Evolutionary conservation across 768 basidiomycete genomes (phyloP), one percentile per base, ranked within the genome.

Genomic region (Naganishia antarctica): DNA sequence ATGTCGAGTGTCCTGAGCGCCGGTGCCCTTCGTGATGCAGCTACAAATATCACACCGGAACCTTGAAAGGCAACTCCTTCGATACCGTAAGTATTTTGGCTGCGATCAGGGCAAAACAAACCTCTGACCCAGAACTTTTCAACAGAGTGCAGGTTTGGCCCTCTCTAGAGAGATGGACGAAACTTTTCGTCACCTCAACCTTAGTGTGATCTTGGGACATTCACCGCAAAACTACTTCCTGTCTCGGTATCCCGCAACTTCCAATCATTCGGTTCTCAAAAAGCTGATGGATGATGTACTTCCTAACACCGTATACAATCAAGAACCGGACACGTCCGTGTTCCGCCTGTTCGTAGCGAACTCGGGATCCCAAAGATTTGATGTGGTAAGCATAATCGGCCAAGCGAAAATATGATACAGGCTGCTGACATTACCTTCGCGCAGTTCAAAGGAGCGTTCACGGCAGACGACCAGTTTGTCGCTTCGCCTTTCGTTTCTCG

Each of bases 391-490:
- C 66, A n/a, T 16, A 21, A 21, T 5, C 21, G 34, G 9, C 32
- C 6, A 25, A 15, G 16, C 15, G 37, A 26, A 29, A n/a, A 51
- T 37, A 37, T 53, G 4, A 60, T 21, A 6, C 44, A 9, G 12
- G 60, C 63, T 50, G 28, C 28, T 50, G 28, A 50, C 3, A 26
- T 69, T 58, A 68, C 51, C 29, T 48, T n/a, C 61, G 21, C 4
- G 7, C 66, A 76, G 73, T 73, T 74, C 45, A 67, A 71, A 65
- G 89, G 89, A 1, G 70, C 84, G 2, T 91, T 91, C 78, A 87
- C 86, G 31, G 84, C 84, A 74, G 88, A 90, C 73, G 89, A 91
- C 74, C 86, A 89, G 69, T 81, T 90, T 47, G 87, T 87, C 0
- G 83, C 83, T 1, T 85, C 83, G 6, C 88, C 90, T 0, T 91